Conservation (phyloP, 2,329 filamentous ascomycete species). For the Neonectria neomacrospora region DNA sequence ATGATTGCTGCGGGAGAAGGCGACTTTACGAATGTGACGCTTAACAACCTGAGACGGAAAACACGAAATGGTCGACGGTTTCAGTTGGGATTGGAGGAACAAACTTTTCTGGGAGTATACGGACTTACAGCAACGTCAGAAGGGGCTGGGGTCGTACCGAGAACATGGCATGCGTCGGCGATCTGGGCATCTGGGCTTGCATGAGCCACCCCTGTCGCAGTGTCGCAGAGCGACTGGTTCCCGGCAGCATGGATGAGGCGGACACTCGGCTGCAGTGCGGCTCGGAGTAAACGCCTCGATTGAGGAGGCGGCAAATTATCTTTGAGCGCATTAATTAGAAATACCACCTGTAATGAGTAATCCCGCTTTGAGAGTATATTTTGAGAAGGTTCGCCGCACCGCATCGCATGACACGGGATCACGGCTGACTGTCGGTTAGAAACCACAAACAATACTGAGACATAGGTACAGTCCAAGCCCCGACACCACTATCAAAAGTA, state of each 20-base stretch:
- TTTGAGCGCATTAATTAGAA: not conserved
- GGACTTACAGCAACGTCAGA: conserved; percentile 6
- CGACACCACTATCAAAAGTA: not conserved
- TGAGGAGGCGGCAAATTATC: conserved; percentile 2
- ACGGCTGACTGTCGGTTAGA: not conserved
- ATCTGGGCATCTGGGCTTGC: conserved; percentile 25
- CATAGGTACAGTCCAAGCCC: conserved; percentile 3
- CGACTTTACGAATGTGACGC: conserved; percentile 2
- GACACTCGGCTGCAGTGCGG: conserved; percentile 3
- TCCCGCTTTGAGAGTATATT: not conserved
- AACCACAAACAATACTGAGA: not conserved
- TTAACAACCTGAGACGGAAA: not conserved
- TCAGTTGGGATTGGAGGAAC: conserved; percentile 1
- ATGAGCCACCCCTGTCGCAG: conserved; percentile 27
- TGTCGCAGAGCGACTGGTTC: conserved; percentile 14
- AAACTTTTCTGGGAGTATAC: not conserved
- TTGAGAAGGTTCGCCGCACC: not conserved
- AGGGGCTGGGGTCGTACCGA: conserved; percentile 13
- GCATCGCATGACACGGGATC: not conserved
- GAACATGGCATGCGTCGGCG: conserved; percentile 15
- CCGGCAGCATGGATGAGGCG: conserved; percentile 17
- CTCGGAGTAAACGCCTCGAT: not conserved
- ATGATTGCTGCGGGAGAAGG: conserved; percentile 11
- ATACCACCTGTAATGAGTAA: not conserved
- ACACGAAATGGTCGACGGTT: not conserved